Evolutionary conservation across 768 basidiomycete genomes (phyloP).

Genomic region (Mycena maculata): DNA sequence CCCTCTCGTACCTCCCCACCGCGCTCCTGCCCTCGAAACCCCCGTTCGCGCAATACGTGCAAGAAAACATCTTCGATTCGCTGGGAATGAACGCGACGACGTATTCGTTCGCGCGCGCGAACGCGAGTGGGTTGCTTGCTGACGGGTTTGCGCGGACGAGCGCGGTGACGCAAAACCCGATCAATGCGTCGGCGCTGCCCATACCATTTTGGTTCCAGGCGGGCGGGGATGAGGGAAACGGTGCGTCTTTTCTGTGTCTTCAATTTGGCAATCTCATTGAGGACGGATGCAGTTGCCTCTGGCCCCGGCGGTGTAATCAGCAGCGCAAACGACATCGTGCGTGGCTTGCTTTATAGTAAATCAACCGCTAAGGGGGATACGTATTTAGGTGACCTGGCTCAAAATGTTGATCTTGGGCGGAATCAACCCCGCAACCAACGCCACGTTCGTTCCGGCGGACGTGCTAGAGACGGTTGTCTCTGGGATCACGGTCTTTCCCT

Average conservation of each 20-base stretch:
- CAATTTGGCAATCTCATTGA: background rate
- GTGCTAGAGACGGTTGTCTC: conserved; percentile 38
- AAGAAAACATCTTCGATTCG: conserved; percentile 44
- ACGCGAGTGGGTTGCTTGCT: conserved; percentile 42
- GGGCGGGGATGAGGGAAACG: conserved; percentile 41
- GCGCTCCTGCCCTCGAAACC: conserved; percentile 40
- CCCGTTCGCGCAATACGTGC: conserved; percentile 45
- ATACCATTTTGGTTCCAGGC: conserved; percentile 36
- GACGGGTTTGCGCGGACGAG: conserved; percentile 40
- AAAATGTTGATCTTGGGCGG: conserved; percentile 41
- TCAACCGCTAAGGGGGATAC: background rate
- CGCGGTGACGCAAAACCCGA: conserved; percentile 27
- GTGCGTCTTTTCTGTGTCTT: conserved; percentile 29
- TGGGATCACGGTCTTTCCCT: conserved; percentile 38
- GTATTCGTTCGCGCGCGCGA: conserved; percentile 43
- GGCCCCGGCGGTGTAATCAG: conserved; percentile 46
- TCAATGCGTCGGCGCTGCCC: conserved; percentile 20
- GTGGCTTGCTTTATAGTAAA: background rate
- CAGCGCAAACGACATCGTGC: conserved; percentile 42
- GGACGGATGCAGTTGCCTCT: conserved; percentile 36
- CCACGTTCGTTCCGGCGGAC: conserved; percentile 39
- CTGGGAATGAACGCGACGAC: conserved; percentile 45
- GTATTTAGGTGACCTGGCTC: conserved; percentile 39
- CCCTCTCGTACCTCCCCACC: conserved; percentile 44
- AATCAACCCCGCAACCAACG: conserved; percentile 40